Conservation (phyloP, 2,329 filamentous ascomycete genomes). For the Penicillium decumbens region DNA sequence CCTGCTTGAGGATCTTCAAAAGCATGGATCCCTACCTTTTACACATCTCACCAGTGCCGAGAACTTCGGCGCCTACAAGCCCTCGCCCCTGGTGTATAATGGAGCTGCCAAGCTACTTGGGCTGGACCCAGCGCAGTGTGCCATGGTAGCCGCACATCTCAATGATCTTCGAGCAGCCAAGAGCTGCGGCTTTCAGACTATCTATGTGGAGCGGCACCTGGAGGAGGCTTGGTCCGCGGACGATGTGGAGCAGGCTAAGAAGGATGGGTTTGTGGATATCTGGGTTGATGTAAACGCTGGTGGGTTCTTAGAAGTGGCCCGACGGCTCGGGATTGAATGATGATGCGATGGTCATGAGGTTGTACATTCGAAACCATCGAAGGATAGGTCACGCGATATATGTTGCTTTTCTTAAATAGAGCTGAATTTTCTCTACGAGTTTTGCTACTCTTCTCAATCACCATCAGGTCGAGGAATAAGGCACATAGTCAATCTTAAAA, state of each 20-base stretch:
- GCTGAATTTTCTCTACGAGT: too few relatives aligned
- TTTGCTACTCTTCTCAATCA: too few relatives aligned
- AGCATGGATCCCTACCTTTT: constrained; percentile 59
- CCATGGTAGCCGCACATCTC: constrained; percentile 74
- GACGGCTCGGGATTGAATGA: constrained; percentile 40
- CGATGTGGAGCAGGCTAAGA: constrained; percentile 49
- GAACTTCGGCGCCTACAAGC: constrained; percentile 72
- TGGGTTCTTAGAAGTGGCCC: constrained; percentile 52
- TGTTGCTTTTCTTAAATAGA: too few relatives aligned
- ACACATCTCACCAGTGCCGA: constrained; percentile 61
- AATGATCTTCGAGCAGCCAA: constrained; percentile 64
- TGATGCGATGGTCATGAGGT: neutral
- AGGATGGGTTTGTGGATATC: constrained; percentile 61
- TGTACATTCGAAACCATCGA: neutral
- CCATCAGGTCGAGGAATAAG: too few relatives aligned
- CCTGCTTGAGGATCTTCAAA: constrained; percentile 62
- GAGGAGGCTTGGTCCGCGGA: constrained; percentile 62
- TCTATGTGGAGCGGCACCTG: constrained; percentile 65
- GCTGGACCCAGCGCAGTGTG: constrained; percentile 57
- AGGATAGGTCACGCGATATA: neutral
- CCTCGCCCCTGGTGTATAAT: constrained; percentile 61
- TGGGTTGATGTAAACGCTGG: constrained; percentile 52
- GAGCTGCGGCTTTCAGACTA: constrained; percentile 59
- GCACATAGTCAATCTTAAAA: too few relatives aligned
- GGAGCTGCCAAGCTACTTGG: constrained; percentile 61